Percentiles rank a stretch among this genome's conserved stretches.
Evolutionary conservation across 2,329 filamentous ascomycete genomes (phyloP).

Genomic region (Colletotrichum coccodes): DNA sequence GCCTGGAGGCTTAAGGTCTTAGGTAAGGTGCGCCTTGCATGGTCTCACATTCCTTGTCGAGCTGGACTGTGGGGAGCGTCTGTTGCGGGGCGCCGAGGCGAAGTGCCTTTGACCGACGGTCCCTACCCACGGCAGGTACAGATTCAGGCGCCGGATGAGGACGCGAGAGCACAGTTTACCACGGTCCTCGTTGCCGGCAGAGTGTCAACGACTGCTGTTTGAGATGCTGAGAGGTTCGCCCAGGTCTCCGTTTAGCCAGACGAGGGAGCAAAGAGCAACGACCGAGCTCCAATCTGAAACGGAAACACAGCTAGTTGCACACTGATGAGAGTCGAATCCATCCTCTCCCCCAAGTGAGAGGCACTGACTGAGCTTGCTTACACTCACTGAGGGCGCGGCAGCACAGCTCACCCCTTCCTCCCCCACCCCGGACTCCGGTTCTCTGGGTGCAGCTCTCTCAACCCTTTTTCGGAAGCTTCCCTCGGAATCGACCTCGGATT

Average conservation of each 20-base stretch:
- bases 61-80: slow-evolving; percentile 1
- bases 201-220: not conserved
- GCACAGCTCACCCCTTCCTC: not conserved
- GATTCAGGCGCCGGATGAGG: not conserved
- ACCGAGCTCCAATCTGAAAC: slow-evolving; percentile 25
- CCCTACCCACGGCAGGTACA: not conserved
- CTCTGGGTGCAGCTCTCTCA: slow-evolving; percentile 2
- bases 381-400: not conserved
- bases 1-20: not conserved
- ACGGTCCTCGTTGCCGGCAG: slow-evolving; percentile 1
- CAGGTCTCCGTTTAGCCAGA: not conserved
- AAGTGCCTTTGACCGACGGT: not conserved
- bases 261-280: not conserved
- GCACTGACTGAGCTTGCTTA: not conserved
- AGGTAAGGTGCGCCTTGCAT: slow-evolving; percentile 22
- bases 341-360: not conserved
- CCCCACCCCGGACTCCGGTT: slow-evolving; percentile 33
- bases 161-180: not conserved
- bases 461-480: slow-evolving; percentile 22
- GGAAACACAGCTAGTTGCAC: not conserved
- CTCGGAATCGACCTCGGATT: slow-evolving; percentile 31
- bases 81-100: not conserved
- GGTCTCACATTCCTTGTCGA: not conserved
- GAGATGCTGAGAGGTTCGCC: not conserved
- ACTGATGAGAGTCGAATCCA: not conserved